Conservation (phyloP, 1,284 basidiomycete species). For the Trichosporon asahii region DNA sequence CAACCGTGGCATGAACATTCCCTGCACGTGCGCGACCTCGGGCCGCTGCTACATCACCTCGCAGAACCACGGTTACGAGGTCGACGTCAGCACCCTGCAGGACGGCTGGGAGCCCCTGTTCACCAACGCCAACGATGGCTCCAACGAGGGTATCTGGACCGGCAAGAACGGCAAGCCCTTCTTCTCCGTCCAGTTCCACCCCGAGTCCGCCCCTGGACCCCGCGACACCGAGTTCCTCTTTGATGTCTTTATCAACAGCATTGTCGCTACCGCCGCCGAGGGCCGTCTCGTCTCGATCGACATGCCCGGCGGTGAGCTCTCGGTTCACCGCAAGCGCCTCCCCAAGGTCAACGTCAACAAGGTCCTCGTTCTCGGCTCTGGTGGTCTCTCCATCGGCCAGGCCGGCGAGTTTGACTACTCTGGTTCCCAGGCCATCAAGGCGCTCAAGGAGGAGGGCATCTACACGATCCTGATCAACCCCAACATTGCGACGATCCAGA, state of each 20-base stretch:
- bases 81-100: conserved; percentile 76
- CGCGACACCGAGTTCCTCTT: conserved; percentile 98
- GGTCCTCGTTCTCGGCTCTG: conserved; percentile 96
- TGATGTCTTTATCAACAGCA: conserved; percentile 90
- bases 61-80: conserved; percentile 98
- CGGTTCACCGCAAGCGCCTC: conserved; percentile 66
- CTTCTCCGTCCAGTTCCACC: conserved; percentile 99
- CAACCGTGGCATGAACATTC: conserved; percentile 98
- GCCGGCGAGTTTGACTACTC: conserved; percentile 99
- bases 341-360: conserved; percentile 80
- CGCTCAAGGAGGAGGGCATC: conserved; percentile 96
- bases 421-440: conserved; percentile 98
- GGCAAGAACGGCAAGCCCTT: conserved; percentile 73
- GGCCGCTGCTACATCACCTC: conserved; percentile 98
- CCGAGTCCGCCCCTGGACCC: conserved; percentile 97
- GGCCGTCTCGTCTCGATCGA: conserved; percentile 68
- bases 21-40: conserved; percentile 88
- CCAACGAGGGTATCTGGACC: conserved; percentile 97
- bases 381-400: conserved; percentile 95
- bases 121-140: conserved; percentile 93
- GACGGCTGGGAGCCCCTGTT: conserved; percentile 90
- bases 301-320: conserved; percentile 82
- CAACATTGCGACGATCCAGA: conserved; percentile 99
- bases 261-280: conserved; percentile 71
- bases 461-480: conserved; percentile 98